A percentile compares a stretch with the other conserved stretches of the same genome.
phyloP scores from a whole-genome alignment of 2,329 filamentous ascomycete species.

The Endocalyx cinctus region DNA sequence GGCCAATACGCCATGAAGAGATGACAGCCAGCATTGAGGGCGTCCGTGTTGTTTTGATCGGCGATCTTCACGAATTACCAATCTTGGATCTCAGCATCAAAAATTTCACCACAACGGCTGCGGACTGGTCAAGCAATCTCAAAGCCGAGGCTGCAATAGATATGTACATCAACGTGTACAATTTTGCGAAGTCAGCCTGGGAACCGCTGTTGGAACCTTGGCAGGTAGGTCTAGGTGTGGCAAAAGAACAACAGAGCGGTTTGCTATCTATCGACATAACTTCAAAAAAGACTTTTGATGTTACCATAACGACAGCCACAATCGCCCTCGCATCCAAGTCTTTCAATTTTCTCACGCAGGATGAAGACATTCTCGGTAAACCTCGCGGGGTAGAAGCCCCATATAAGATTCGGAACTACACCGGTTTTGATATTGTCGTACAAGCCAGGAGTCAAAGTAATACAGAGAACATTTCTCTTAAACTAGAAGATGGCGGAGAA shows the following conservation, averaged over 20 bases:
- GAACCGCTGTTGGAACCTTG: conserved; percentile 95
- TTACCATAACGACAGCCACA: conserved; percentile 88
- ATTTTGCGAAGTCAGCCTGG: conserved; percentile 98
- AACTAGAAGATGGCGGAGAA: conserved; percentile 83
- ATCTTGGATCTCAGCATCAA: conserved; percentile 93
- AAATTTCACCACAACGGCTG: conserved; percentile 76
- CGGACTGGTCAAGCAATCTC: conserved; percentile 86
- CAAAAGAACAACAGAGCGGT: conserved; percentile 70
- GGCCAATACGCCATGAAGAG: conserved; percentile 57
- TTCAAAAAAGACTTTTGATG: conserved; percentile 85
- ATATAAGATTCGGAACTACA: conserved; percentile 92
- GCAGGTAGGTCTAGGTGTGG: conserved; percentile 87
- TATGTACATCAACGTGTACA: conserved; percentile 94
- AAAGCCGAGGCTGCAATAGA: conserved; percentile 87
- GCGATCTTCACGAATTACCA: conserved; percentile 90
- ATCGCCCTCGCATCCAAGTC: conserved; percentile 94
- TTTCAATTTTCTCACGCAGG: conserved; percentile 79
- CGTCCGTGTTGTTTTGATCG: conserved; percentile 87
- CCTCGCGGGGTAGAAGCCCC: conserved; percentile 87
- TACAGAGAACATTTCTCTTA: conserved; percentile 68
- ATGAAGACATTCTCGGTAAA: conserved; percentile 90
- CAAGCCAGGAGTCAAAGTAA: conserved; percentile 68
- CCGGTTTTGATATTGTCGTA: conserved; percentile 83
- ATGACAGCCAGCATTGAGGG: conserved; percentile 83
- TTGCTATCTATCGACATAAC: conserved; percentile 77